Evolutionary conservation across 2,329 filamentous ascomycete species (phyloP).

Genomic region (Penicillium sp.): DNA sequence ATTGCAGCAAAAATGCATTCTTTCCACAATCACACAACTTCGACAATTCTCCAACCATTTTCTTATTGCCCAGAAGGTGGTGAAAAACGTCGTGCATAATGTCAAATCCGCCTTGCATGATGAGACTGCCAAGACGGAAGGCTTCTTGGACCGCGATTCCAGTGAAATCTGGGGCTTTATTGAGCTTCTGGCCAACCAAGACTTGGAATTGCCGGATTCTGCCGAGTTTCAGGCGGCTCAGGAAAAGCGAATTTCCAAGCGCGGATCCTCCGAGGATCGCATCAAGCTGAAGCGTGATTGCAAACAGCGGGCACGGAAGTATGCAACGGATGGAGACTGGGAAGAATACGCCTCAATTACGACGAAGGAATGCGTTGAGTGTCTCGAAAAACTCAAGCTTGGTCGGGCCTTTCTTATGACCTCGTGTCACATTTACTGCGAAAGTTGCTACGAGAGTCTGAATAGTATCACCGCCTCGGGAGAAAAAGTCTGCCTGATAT

Average conservation of each 20-base stretch:
- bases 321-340: background rate
- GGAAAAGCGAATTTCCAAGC: background rate
- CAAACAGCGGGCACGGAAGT: background rate
- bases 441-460: background rate
- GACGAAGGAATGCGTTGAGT: background rate
- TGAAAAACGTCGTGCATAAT: constrained; percentile 32
- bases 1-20: constrained; percentile 34
- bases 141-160: background rate
- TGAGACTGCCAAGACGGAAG: background rate
- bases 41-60: constrained; percentile 51
- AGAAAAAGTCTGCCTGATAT: background rate
- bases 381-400: background rate
- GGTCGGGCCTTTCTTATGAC: background rate
- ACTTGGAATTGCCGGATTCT: too few relatives aligned
- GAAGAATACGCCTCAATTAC: background rate
- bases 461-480: background rate
- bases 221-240: too few relatives aligned
- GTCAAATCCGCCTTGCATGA: background rate
- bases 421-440: background rate
- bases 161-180: background rate
- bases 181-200: background rate
- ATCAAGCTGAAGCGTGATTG: background rate
- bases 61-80: constrained; percentile 45
- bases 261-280: background rate
- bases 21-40: constrained; percentile 48